A percentile compares a stretch with the other conserved stretches of the same genome.
Evolutionary conservation across 1,139 yeast species (phyloP).

Genomic region (Waltiozyma sp.): DNA sequence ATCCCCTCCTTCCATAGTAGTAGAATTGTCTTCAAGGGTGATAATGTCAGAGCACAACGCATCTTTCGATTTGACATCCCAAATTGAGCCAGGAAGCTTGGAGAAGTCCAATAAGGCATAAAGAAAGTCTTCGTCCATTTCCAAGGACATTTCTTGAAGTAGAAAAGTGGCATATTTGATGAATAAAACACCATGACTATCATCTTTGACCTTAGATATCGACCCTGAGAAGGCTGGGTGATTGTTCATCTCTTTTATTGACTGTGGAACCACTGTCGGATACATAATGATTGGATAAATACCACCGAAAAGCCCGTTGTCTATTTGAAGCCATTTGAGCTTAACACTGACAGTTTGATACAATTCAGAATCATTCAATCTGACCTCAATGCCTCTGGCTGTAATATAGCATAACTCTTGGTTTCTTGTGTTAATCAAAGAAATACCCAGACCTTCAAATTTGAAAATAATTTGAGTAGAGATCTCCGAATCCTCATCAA

Average conservation of each 20-base stretch:
- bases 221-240: conserved; percentile 91
- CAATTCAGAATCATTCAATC: conserved; percentile 74
- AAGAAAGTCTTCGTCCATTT: conserved; percentile 87
- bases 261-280: conserved; percentile 84
- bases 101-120: conserved; percentile 74
- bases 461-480: conserved; percentile 49
- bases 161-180: conserved; percentile 85
- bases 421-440: conserved; percentile 58
- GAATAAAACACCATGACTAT: conserved; percentile 79
- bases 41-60: conserved; percentile 43
- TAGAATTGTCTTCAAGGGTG: conserved; percentile 61
- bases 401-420: conserved; percentile 81
- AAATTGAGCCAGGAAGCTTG: conserved; percentile 59
- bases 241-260: conserved; percentile 70
- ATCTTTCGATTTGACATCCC: conserved; percentile 43
- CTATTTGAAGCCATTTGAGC: conserved; percentile 89
- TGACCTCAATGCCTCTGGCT: conserved; percentile 66
- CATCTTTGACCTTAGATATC: conserved; percentile 74
- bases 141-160: conserved; percentile 84
- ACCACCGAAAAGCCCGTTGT: conserved; percentile 84
- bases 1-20: conserved; percentile 52
- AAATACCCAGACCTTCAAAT: conserved; percentile 84
- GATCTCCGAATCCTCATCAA: conserved; percentile 59
- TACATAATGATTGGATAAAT: conserved; percentile 82
- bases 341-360: conserved; percentile 75